phyloP scores from a whole-genome alignment of 352 stramenopile genomes.

The Phytophthora litchii region DNA sequence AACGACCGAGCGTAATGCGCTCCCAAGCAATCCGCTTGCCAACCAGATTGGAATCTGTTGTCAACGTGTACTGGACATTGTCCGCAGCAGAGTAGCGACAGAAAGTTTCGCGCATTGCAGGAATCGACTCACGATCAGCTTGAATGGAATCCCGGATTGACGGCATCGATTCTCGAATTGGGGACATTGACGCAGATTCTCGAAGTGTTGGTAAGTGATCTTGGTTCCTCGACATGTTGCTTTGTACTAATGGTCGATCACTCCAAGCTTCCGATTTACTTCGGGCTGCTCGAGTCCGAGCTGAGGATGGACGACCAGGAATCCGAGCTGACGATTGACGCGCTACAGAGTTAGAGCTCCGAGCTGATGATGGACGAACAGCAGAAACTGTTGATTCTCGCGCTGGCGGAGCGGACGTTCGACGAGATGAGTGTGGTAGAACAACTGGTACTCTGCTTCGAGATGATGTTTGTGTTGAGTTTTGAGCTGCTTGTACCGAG shows the following conservation, averaged over 20 bases:
- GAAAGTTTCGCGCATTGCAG: constrained; percentile 34
- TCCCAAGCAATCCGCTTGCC: constrained; percentile 46
- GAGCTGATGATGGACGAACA: constrained; percentile 8
- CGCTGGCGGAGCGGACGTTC: not conserved
- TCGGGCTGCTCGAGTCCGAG: constrained; percentile 2
- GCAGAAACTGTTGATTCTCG: not conserved
- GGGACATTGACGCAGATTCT: constrained; percentile 22
- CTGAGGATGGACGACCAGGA: not conserved
- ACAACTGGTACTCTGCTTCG: not conserved
- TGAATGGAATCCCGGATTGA: constrained; percentile 32
- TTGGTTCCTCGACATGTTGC: not conserved
- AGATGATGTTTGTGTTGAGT: constrained; percentile 4
- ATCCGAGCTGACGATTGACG: constrained; percentile 2
- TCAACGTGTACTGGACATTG: constrained; percentile 39
- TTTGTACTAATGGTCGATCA: not conserved
- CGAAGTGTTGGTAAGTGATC: constrained; percentile 28
- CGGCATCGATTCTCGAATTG: constrained; percentile 15
- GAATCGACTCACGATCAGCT: constrained; percentile 29
- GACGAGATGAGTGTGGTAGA: constrained; percentile 3
- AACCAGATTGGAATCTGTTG: constrained; percentile 42
- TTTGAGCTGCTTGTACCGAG: constrained; percentile 5
- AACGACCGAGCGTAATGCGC: constrained; percentile 42
- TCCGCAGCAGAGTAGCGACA: constrained; percentile 29
- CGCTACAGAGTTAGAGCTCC: not conserved
- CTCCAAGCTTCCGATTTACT: constrained; percentile 19